Evolutionary conservation across 768 basidiomycete species (phyloP).

Genomic region (Termitomyces eurrhizus): DNA sequence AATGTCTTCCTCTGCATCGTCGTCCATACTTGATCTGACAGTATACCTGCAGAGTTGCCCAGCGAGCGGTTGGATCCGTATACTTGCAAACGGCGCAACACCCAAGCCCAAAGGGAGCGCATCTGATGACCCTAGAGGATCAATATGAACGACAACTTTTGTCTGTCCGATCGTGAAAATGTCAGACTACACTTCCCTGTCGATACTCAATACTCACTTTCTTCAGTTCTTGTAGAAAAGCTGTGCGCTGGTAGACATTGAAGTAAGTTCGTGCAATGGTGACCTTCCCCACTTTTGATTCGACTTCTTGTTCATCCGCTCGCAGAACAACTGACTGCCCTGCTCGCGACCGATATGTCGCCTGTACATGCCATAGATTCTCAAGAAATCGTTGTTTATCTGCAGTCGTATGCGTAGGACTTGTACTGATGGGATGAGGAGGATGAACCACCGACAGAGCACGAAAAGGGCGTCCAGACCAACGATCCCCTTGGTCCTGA

Average conservation of each 20-base stretch:
- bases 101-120: constrained; percentile 71
- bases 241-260: constrained; percentile 82
- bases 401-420: constrained; percentile 55
- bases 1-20: constrained; percentile 79
- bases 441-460: constrained; percentile 75
- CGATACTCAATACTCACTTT: constrained; percentile 50
- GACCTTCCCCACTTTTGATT: constrained; percentile 54
- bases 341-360: constrained; percentile 65
- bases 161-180: constrained; percentile 44
- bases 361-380: constrained; percentile 88
- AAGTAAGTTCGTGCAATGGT: constrained; percentile 81
- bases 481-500: constrained; percentile 76
- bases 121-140: constrained; percentile 70
- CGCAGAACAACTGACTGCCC: constrained; percentile 72
- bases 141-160: constrained; percentile 86
- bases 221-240: constrained; percentile 71
- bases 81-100: constrained; percentile 71
- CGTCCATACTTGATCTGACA: constrained; percentile 69
- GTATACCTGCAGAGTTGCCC: constrained; percentile 80
- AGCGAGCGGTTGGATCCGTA: constrained; percentile 79
- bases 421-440: constrained; percentile 59
- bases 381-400: constrained; percentile 85
- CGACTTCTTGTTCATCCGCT: constrained; percentile 74
- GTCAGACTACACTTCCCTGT: neutral
- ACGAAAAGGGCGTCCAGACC: constrained; percentile 85